Percentiles rank a stretch among this genome's conserved stretches.
Evolutionary conservation across 495 filamentous ascomycete species (phyloP).

Genomic region (Terfezia claveryi): DNA sequence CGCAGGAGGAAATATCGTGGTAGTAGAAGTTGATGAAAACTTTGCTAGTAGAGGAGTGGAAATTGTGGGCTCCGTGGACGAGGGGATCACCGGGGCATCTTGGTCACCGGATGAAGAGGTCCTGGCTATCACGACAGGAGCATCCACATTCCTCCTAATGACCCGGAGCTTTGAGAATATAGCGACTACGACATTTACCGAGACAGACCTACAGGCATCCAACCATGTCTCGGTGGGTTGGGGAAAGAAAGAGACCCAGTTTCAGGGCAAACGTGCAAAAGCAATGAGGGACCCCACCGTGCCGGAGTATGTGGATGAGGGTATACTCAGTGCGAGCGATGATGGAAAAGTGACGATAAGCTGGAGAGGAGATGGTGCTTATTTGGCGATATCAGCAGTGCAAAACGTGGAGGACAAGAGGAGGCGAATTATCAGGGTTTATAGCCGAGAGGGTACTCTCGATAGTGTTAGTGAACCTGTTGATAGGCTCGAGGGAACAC

Average conservation of each 20-base stretch:
- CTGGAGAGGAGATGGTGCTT: slow-evolving; percentile 90
- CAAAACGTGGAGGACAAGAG: slow-evolving; percentile 35
- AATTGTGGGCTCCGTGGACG: slow-evolving; percentile 81
- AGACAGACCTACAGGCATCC: slow-evolving; percentile 63
- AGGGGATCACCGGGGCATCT: slow-evolving; percentile 65
- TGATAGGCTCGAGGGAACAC: slow-evolving; percentile 59
- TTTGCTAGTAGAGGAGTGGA: slow-evolving; percentile 56
- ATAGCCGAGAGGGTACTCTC: slow-evolving; percentile 66
- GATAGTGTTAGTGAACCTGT: slow-evolving; percentile 89
- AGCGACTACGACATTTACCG: slow-evolving; percentile 42
- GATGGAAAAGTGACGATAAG: slow-evolving; percentile 47
- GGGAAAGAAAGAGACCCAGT: slow-evolving; percentile 96
- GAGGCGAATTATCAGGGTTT: slow-evolving; percentile 65
- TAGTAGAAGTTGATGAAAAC: slow-evolving; percentile 57
- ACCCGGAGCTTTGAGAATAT: slow-evolving; percentile 74
- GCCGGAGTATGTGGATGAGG: slow-evolving; percentile 78
- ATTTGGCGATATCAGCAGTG: slow-evolving; percentile 49
- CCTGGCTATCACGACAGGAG: slow-evolving; percentile 56
- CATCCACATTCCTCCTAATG: slow-evolving; percentile 72
- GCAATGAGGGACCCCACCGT: slow-evolving; percentile 81
- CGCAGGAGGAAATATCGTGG: slow-evolving; percentile 74
- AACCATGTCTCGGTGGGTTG: slow-evolving; percentile 95
- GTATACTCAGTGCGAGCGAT: slow-evolving; percentile 48
- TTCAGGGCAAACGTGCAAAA: slow-evolving; percentile 80
- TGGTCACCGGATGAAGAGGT: slow-evolving; percentile 96